These are phyloP conservation scores for Magnusiomyces suaveolens DNA, from an alignment of 1,139 yeast species.

Conservation along the genomic window DNA sequence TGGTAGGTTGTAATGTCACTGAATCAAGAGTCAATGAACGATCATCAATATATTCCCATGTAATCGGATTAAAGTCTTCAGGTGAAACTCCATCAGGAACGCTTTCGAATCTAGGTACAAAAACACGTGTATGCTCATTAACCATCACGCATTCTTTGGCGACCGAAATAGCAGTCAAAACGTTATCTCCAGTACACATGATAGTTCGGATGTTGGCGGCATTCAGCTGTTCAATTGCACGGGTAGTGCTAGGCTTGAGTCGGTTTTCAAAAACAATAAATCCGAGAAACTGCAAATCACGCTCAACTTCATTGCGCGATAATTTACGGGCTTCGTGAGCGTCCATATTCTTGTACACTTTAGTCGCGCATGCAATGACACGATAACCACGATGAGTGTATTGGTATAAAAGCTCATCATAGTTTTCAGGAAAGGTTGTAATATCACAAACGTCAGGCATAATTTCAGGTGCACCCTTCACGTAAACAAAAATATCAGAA, in stretches of 20 bases:
- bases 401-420: constrained; percentile 60
- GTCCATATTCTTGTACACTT: constrained; percentile 37
- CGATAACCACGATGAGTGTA: constrained; percentile 92
- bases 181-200: constrained; percentile 97
- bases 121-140: constrained; percentile 41
- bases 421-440: constrained; percentile 63
- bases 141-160: constrained; percentile 75
- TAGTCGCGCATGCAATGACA: constrained; percentile 89
- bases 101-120: constrained; percentile 53
- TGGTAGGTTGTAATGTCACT: constrained; percentile 45
- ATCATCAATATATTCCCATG: constrained; percentile 36
- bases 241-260: constrained; percentile 57
- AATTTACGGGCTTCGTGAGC: constrained; percentile 35
- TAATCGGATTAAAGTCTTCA: constrained; percentile 15
- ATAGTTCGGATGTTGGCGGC: constrained; percentile 69
- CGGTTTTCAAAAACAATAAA: constrained; percentile 89
- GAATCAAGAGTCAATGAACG: constrained; percentile 43
- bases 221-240: constrained; percentile 49
- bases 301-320: constrained; percentile 57
- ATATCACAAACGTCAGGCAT: constrained; percentile 67
- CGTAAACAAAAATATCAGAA: constrained; percentile 41
- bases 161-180: constrained; percentile 88
- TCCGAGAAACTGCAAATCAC: constrained; percentile 63
- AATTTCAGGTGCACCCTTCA: constrained; percentile 98
- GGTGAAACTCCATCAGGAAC: constrained; percentile 7